Base-by-base conservation (phyloP, 345 rosid genomes). In the Corchorus capsularis region DNA sequence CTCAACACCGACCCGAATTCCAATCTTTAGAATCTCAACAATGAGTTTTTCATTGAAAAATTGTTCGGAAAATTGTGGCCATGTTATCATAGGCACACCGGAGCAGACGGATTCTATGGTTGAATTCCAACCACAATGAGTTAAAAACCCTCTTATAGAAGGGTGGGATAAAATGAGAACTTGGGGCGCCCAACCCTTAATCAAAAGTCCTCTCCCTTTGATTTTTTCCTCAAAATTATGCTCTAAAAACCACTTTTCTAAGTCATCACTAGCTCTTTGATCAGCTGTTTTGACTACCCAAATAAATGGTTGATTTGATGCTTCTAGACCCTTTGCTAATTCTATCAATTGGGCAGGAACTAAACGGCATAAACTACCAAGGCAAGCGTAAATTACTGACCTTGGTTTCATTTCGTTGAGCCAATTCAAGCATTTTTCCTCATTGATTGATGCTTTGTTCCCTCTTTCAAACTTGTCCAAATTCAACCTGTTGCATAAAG, bases 111-210 rank as follows among this genome's bases (percentile, higher is more conserved):
- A 92, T 80, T 94, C 98, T 14, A 88, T 50, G 0, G 91, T 87
- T 37, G 98, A 94, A 83, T 94, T 94, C 98, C 98, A 94, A 4
- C 98, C 98, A 12, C 97, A 90, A 41, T 93, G 98, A 0, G 94
- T 90, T 71, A 94, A 57, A 80, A 94, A 94, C 37, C 94, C 98
- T 53, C 89, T 90, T 4, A 88, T 73, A 6, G 96, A 78, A 13
- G 71, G 80, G 81, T 94, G 97, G 41, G 97, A 88, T 16, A 94
- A 77, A 17, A 94, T 88, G 32, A 90, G 76, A 34, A 92, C 85
- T 74, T 94, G 98, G 6, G 98, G 98, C 46, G 96, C 91, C 98
- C 98, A 94, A 37, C 94, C 94, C 63, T 85, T 86, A 19, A 94
- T 91, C 22, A 94, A 45, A 12, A 86, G 54, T 53, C 96, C 98